Evolutionary conservation across 225 moss, liverwort and hornwort species (phyloP), one percentile per base, ranked within the genome.

Genomic region (Physcomitrellopsis africana): DNA sequence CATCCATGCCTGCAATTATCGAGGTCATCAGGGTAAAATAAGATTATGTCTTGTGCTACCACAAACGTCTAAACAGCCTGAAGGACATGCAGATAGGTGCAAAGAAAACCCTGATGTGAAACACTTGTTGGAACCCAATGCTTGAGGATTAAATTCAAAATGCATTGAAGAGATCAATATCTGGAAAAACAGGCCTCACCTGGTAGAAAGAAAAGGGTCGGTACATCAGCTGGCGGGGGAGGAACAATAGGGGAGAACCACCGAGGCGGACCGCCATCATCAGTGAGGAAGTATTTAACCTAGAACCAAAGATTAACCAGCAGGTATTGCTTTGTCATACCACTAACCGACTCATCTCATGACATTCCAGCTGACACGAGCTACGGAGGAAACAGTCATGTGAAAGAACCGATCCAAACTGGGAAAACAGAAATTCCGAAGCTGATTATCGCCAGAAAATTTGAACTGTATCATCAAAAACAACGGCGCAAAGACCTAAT

Each of bases 221-320:
- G 87, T 42, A 78, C 82, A 72, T 88, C 80, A 54, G 74, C 37
- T 49, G 80, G 87, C 55, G 85, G 85, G 1, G 69, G 61, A 75
- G 80, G 58, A 13, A 66, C 49, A 9, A 88, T 74, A 67, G 87
- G 87, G 62, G 60, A 88, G 76, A 88, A 88, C 87, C 87, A 88
- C 17, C 87, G 85, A 68, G 87, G 87, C 10, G 87, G 85, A n/a
- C 87, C 87, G 10, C 85, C 85, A 69, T 85, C 87, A 23, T 88
- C 75, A 45, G 1, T 57, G 37, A 88, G 42, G 59, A 82, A 80
- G 64, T 19, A 63, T 27, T 26, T 65, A 71, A 59, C 87, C 87
- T 88, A 48, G 49, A 18, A 48, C 3, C 18, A 7, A 23, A 23
- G 1, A 46, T 63, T 27, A 53, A 70, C 48, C 48, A 49, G 48